Evolutionary conservation across 1,284 basidiomycete genomes (phyloP).

Genomic region (Abortiporus biennis): DNA sequence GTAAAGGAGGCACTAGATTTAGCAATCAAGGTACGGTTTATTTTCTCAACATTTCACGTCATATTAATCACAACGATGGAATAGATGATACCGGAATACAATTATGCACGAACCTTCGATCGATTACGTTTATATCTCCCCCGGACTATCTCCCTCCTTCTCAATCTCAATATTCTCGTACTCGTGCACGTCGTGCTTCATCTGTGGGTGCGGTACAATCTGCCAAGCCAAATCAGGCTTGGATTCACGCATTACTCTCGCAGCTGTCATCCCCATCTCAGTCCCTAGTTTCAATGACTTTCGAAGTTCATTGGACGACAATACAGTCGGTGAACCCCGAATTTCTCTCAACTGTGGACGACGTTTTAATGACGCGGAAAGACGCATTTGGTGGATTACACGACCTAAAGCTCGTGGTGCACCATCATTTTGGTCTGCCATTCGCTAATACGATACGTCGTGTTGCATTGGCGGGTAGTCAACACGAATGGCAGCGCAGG

Average conservation of each 20-base stretch:
- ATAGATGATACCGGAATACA: neutral
- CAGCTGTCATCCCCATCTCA: slow-evolving; percentile 1
- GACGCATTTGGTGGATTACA: neutral
- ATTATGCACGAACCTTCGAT: neutral
- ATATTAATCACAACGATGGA: neutral
- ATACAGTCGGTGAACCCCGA: neutral
- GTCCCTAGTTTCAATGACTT: neutral
- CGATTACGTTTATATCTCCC: neutral
- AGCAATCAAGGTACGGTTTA: neutral
- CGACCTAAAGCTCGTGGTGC: neutral
- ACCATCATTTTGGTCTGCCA: neutral
- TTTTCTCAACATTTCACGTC: neutral
- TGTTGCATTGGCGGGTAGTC: no score
- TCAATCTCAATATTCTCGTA: neutral
- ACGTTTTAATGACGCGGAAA: neutral
- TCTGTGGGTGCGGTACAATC: neutral
- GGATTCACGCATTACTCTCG: neutral
- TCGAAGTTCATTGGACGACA: slow-evolving; percentile 2
- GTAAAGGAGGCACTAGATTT: neutral
- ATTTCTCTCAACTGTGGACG: neutral
- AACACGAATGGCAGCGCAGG: no score
- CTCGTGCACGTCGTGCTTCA: neutral
- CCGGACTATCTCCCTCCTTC: neutral
- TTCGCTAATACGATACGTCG: neutral
- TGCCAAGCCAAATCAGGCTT: neutral